Base-by-base conservation (phyloP, 345 rosid genomes). In the Rhodamnia rubescens region DNA sequence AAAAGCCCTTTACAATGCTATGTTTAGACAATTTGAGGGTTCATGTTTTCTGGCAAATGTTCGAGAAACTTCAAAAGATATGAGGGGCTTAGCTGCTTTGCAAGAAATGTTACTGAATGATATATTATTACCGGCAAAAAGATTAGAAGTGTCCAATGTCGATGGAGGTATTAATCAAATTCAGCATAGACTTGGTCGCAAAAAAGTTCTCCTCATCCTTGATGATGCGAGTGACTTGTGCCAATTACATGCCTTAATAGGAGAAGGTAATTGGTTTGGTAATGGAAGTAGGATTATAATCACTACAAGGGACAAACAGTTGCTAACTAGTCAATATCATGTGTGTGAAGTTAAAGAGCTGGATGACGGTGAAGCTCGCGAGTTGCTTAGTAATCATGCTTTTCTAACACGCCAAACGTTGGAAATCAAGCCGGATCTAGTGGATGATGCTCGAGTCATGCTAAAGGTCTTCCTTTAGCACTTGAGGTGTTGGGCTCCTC, bases 41-140 rank as follows among this genome's bases (percentile, higher is more conserved):
- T 61, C 74, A 3, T 14, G 40, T 7, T 4, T 61, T 3, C 0
- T 29, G 0, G 21, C 0, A 29, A 7, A 61, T 61, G 5, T 61
- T 61, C 74, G 74, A 1, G 74, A 59, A 59, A 4, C 9, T 27
- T 59, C 74, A 3, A 27, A 59, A 59, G 10, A 3, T 27, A 3
- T 0, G 0, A 59, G 2, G 9, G 74, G 2, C 14, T 14, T 59
- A 27, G 74, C 14, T 59, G 0, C 2, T 0, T 27, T 59, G 74
- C 74, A 61, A 61, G 2, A 27, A 0, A 13, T 1, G 27, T 27
- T 59, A 6, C 18, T 59, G 6, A 1, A 0, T 0, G 40, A 59
- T 0, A 2, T 59, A 0, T 59, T 59, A 59, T 0, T 16, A 13
- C 0, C 0, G 1, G 7, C 12, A 58, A 0, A 5, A 5, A 1